Evolutionary conservation across 352 stramenopile genomes (phyloP).

Genomic region (Phytophthora pluvialis): DNA sequence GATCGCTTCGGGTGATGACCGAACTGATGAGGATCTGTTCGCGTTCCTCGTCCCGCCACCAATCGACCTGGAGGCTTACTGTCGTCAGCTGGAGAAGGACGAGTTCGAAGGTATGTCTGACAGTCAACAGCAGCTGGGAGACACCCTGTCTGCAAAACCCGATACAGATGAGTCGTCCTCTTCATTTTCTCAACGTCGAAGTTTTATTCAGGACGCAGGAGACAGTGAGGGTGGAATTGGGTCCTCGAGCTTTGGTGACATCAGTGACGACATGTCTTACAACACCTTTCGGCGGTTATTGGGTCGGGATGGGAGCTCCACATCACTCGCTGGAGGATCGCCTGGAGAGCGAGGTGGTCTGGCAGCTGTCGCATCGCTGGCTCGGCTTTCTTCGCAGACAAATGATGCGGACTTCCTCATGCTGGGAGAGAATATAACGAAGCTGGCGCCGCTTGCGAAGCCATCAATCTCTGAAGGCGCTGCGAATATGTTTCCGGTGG

Average conservation of each 20-base stretch:
- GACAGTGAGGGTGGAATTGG: constrained; percentile 27
- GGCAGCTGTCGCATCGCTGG: constrained; percentile 24
- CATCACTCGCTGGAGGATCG: constrained; percentile 13
- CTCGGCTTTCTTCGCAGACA: constrained; percentile 45
- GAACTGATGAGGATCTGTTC: constrained; percentile 87
- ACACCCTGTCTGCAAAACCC: neutral
- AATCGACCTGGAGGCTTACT: constrained; percentile 86
- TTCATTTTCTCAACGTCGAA: constrained; percentile 21
- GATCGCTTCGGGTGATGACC: constrained; percentile 84
- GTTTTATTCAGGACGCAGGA: constrained; percentile 32
- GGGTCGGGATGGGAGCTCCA: constrained; percentile 38
- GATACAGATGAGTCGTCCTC: constrained; percentile 21
- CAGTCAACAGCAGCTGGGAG: constrained; percentile 18
- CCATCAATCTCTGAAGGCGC: constrained; percentile 66
- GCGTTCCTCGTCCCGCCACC: constrained; percentile 75
- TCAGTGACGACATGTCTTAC: constrained; percentile 45
- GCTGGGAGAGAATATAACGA: constrained; percentile 72
- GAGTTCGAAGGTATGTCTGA: constrained; percentile 43
- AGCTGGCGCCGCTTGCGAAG: constrained; percentile 58
- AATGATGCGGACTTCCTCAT: constrained; percentile 59
- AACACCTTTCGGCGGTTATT: constrained; percentile 57
- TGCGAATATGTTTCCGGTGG: constrained; percentile 77
- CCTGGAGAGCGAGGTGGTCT: constrained; percentile 18
- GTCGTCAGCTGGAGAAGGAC: constrained; percentile 75
- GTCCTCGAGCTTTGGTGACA: constrained; percentile 32